Conservation (phyloP, 495 filamentous ascomycete species). For the Penicillium malachiteum region DNA sequence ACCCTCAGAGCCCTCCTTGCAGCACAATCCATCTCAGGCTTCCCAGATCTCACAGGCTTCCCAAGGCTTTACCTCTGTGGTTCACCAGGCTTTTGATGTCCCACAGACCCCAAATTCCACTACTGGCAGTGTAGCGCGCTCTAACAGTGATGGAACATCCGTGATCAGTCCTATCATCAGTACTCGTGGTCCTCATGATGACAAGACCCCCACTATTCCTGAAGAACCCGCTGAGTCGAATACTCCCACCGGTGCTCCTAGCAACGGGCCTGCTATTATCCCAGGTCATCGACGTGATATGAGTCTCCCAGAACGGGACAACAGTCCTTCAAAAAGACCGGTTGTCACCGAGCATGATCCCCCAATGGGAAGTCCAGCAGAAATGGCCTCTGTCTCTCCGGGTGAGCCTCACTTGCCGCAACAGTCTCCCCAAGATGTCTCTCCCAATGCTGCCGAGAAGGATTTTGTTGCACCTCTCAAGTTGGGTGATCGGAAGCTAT, state of each 20-base stretch:
- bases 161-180: constrained; percentile 70
- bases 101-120: constrained; percentile 58
- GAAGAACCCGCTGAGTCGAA: constrained; percentile 51
- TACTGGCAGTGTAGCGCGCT: constrained; percentile 50
- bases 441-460: constrained; percentile 28
- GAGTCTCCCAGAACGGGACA: constrained; percentile 59
- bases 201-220: constrained; percentile 55
- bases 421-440: neutral
- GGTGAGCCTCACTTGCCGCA: constrained; percentile 11
- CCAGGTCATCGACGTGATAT: constrained; percentile 61
- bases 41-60: constrained; percentile 10
- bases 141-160: constrained; percentile 64
- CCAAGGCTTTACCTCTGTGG: constrained; percentile 62
- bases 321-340: constrained; percentile 62
- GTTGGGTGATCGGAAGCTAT: constrained; percentile 15
- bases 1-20: constrained; percentile 31
- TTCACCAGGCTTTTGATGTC: constrained; percentile 69
- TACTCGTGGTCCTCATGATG: constrained; percentile 31
- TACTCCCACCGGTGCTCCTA: constrained; percentile 28
- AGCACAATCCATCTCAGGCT: constrained; percentile 53
- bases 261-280: constrained; percentile 36
- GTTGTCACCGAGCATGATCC: constrained; percentile 44
- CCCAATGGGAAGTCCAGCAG: constrained; percentile 41
- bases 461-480: constrained; percentile 45
- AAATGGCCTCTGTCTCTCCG: constrained; percentile 38